Evolutionary conservation across 371 early-diverging fungal species (phyloP), one percentile per base, ranked within the genome.

Genomic region (Mucor indicus): DNA sequence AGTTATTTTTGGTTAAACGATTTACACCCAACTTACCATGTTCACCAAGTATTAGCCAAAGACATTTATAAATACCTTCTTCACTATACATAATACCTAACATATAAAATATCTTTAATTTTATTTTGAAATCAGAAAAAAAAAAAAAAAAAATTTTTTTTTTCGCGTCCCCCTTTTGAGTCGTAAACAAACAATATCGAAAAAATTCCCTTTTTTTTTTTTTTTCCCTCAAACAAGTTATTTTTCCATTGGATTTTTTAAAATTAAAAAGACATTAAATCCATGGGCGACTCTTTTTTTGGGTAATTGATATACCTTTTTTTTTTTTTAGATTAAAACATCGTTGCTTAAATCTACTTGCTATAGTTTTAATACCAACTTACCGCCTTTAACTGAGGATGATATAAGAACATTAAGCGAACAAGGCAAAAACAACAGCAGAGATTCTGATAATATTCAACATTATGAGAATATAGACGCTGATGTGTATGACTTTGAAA

Each of bases 331-430:
- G 2, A n/a, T 27, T 27, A n/a, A n/a, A n/a, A n/a, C n/a, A n/a
- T n/a, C n/a, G n/a, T n/a, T n/a, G n/a, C n/a, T n/a, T n/a, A n/a
- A n/a, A n/a, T n/a, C n/a, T n/a, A 27, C 4, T 33, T 64, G 64
- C 37, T 64, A 11, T 67, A 75, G 77, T 59, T 77, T 82, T 52
- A 74, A 80, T 52, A 79, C 83, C 57, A 77, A 65, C 50, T 52
- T 84, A 59, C 85, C 83, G 43, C 79, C 75, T 31, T 67, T 71
- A 55, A 69, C 64, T 32, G 62, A 67, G 55, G 67, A 70, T 47
- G 69, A 76, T 57, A 58, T 53, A 39, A 57, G 60, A 21, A 60
- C 67, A 50, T 52, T 74, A 36, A 60, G 58, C 50, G 50, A 62
- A 48, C 51, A 62, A 47, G 44, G 43, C 53, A 60, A 42, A 62